Base-by-base conservation (phyloP, 2,329 filamentous ascomycete species). In the Claviceps africana region DNA sequence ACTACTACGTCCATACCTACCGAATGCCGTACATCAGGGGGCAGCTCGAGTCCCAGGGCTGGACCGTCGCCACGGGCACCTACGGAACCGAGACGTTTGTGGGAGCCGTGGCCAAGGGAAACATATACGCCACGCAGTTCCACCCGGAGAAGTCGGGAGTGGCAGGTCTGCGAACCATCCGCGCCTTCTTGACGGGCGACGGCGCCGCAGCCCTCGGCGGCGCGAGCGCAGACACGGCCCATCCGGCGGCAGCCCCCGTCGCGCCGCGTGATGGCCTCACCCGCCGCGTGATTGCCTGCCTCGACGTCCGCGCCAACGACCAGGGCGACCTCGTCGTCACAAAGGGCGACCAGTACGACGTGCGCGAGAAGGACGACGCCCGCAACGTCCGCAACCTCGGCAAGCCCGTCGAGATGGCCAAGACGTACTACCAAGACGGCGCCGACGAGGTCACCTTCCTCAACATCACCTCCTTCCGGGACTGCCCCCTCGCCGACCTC, bases 1-100 rank as follows among this genome's bases (percentile, higher is more conserved):
- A 98, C 74, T 98, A 98, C 72, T 98, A 98, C 65, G 91, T 98
- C 53, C 93, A 98, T 74, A 90, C 88, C 2, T 98, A 93, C 70
- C 90, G 89, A 53, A 83, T 82, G 28, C 84, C 84, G 3, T 95
- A 96, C 66, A 70, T 71, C 50, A 69, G 78, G 46, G 87, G 85
- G 37, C 76, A 84, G 57, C 75, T 96, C 13, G 89, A 96, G 68
- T 74, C 74, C 52, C 77, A 85, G 35, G 93, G 91, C 28, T 98
- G 93, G 91, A 81, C 82, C 9, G 85, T 97, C n/a, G 93, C 93
- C 1, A 95, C 87, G 2, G 90, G 84, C 19, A 82, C 79, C 17
- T 98, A 98, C 67, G 90, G 90, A 33, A 73, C 78, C 15, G 89
- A 98, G 70, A 85, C 85, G 39, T 98, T 98, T 64, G 82, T 97